Evolutionary conservation across 106 monocot species (phyloP).

Genomic region (Apostasia shenzhenica): DNA sequence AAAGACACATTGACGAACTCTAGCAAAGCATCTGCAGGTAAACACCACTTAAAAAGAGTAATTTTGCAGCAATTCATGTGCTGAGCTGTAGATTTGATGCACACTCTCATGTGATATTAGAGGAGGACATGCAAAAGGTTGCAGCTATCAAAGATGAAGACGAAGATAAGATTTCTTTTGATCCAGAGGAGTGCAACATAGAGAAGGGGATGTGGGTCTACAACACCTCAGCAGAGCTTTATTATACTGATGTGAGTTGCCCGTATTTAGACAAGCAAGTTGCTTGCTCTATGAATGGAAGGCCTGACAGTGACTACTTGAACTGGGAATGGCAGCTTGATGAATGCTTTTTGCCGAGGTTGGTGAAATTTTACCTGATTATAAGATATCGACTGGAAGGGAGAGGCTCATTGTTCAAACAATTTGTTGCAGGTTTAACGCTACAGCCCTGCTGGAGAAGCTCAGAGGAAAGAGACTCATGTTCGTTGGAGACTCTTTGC

Average conservation of each 20-base stretch:
- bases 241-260: constrained; percentile 57
- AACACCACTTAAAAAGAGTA: neutral
- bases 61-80: neutral
- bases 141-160: constrained; percentile 14
- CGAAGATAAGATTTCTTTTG: constrained; percentile 27
- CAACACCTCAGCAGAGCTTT: constrained; percentile 33
- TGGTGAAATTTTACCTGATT: neutral
- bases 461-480: constrained; percentile 64
- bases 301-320: constrained; percentile 66
- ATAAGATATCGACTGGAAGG: neutral
- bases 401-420: neutral
- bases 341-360: constrained; percentile 75
- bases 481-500: constrained; percentile 70
- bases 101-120: constrained; percentile 8
- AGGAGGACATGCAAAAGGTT: constrained; percentile 10
- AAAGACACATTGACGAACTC: constrained; percentile 12
- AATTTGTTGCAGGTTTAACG: constrained; percentile 35
- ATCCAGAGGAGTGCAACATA: constrained; percentile 43
- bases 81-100: constrained; percentile 5
- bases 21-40: constrained; percentile 29
- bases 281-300: constrained; percentile 54
- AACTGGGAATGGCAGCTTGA: constrained; percentile 81
- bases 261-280: constrained; percentile 65
- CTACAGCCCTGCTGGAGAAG: constrained; percentile 37
- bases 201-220: constrained; percentile 68